Evolutionary conservation across 75 land plant genomes (phyloP), one percentile per base, ranked within the genome.

Genomic region (Pinus albicaulis): DNA sequence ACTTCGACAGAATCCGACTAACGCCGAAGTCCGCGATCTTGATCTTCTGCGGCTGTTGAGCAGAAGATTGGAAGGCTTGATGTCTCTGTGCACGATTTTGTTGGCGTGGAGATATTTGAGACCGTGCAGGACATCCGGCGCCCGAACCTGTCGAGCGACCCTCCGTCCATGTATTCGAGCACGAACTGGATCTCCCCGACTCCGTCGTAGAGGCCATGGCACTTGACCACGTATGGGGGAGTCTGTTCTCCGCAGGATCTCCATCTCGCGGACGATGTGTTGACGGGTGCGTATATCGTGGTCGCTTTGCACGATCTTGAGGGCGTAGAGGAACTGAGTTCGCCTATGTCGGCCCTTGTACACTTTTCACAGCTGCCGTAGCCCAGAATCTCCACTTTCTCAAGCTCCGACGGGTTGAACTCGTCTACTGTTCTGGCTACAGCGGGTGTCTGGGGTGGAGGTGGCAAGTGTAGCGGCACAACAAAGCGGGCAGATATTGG

Each of bases 1-100:
- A 31, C 31, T 31, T 31, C 31, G 31, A 31, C 31, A 31, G 31
- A 31, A 31, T 31, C 31, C 31, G 31, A 31, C 31, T 31, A 1
- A 31, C 31, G 31, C 31, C 31, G 57, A 94, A 94, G 56, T 94
- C 98, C 11, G 98, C 98, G 74, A 94, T 94, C 82, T 94, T 94
- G n/a, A 94, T 93, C 75, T 82, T 77, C 58, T 72, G 57, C 75
- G 78, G n/a, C 86, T 60, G 22, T 80, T 31, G 31, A 31, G 31
- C 31, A 31, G 2, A 31, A 31, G 31, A 31, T 31, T 31, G 31
- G 31, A 31, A 31, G 31, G 31, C 31, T 31, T 31, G 31, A 31
- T 31, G 31, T 31, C 31, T 31, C 31, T 31, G 31, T 31, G 31
- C 31, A 31, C 31, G 31, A 31, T 31, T 2, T 31, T 31, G 31